Evolutionary conservation across 2,329 filamentous ascomycete species (phyloP), one percentile per base, ranked within the genome.

Genomic region (Talaromyces atroroseus): DNA sequence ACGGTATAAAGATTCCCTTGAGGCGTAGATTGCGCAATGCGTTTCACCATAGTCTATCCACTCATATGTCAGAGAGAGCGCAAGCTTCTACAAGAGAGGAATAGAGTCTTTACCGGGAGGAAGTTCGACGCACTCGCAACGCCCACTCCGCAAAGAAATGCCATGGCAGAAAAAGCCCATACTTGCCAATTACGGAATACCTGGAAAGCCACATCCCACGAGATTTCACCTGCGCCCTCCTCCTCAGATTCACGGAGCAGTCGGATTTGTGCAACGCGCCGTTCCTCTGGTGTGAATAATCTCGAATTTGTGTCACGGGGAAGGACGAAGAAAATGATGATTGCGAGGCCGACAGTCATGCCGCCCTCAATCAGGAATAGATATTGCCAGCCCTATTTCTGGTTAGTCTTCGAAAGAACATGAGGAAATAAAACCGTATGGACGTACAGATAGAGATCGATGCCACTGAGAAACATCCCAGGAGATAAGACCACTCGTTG

Each of bases 1-100:
- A 80, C 76, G 0, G 76, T 79, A 64, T 72, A 77, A 4, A 80
- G 68, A 56, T 80, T 80, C 0, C 77, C 79, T 44, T 76, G 74
- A 32, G 80, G 66, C 0, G 71, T 70, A 4, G 65, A 70, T 57
- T 74, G 79, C 0, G 76, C 77, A 0, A 80, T 66, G 0, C 76
- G 69, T 52, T 71, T 63, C 7, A 80, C 71, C 49, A 80, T 77
- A 62, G 67, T 29, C 18, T 29, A 23, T 26, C 2, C 36, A 36
- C 14, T 5, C 36, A 36, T 14, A 18, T 38, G 14, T 5, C 10
- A 23, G 34, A 24, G 51, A 66, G 65, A 7, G 24, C 14, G 12
- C 32, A 18, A 24, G 6, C n/a, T 18, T 40, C 36, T 40, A 40
- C 3, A 6, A 3, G 20, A 14, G 18, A 42, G 16, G 5, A 20